phyloP scores from a whole-genome alignment of 495 filamentous ascomycete species.

The Talaromyces adpressus region DNA sequence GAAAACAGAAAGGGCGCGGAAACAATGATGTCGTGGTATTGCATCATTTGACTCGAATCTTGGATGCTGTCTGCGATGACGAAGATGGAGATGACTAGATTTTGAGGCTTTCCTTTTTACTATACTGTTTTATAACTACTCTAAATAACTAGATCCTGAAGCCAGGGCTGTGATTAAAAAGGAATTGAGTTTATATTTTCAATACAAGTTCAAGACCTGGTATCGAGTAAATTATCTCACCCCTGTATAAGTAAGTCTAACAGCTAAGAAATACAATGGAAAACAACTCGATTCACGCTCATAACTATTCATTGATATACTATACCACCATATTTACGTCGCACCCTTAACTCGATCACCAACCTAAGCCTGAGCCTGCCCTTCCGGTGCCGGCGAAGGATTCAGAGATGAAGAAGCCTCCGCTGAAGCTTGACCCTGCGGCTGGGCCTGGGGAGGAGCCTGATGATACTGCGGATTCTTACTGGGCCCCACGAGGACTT shows the following conservation, averaged over 20 bases:
- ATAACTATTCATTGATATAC: background rate
- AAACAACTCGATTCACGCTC: background rate
- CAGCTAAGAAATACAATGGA: background rate
- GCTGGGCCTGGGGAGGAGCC: conserved; percentile 12
- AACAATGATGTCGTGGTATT: conserved; percentile 42
- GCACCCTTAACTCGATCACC: background rate
- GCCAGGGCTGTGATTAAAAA: background rate
- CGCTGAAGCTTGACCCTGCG: background rate
- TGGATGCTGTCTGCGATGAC: conserved; percentile 47
- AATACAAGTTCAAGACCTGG: background rate
- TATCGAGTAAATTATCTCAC: background rate
- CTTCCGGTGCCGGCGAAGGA: background rate
- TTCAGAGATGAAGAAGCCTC: background rate
- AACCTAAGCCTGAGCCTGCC: conserved; percentile 2
- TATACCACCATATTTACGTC: background rate
- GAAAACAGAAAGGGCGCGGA: conserved; percentile 53
- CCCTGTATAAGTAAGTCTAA: background rate
- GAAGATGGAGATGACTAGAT: conserved; percentile 1
- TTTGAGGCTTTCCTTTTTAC: background rate
- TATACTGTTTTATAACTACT: background rate
- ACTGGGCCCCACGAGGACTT: conserved; percentile 32
- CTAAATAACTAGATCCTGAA: background rate
- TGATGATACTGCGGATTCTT: conserved; percentile 19
- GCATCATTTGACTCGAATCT: conserved; percentile 57
- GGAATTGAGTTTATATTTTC: background rate